Percentiles rank a stretch among this genome's conserved stretches.
phyloP scores from a whole-genome alignment of 352 stramenopile species.

The Phytophthora crassamura region DNA sequence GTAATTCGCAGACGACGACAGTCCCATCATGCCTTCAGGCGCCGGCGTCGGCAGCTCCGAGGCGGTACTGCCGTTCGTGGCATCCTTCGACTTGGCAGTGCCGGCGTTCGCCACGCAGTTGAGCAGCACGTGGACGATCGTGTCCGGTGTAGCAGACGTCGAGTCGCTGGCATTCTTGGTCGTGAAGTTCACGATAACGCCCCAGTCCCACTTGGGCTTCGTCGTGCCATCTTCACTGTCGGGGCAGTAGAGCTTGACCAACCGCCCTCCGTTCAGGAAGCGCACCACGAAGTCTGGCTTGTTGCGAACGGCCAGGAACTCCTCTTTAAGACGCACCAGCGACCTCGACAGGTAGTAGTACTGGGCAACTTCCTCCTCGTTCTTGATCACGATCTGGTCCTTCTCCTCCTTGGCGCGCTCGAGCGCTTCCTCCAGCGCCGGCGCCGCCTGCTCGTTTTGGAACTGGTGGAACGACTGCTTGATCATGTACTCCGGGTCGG shows the following conservation, averaged over 20 bases:
- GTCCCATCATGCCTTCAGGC: slow-evolving; percentile 62
- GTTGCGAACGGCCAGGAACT: slow-evolving; percentile 93
- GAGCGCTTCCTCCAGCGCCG: slow-evolving; percentile 78
- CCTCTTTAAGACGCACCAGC: slow-evolving; percentile 92
- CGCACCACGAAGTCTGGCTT: slow-evolving; percentile 92
- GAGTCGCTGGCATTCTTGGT: slow-evolving; percentile 79
- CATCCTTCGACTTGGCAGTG: slow-evolving; percentile 31
- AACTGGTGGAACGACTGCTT: slow-evolving; percentile 98
- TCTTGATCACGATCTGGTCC: slow-evolving; percentile 91
- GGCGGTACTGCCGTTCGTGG: slow-evolving; percentile 30
- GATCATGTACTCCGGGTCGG: slow-evolving; percentile 98
- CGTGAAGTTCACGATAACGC: slow-evolving; percentile 88
- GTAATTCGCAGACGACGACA: slow-evolving; percentile 49
- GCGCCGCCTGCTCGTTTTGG: slow-evolving; percentile 86
- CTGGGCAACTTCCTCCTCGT: slow-evolving; percentile 88
- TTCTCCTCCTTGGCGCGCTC: slow-evolving; percentile 84
- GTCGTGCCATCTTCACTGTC: slow-evolving; percentile 55
- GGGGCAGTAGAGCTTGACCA: slow-evolving; percentile 85
- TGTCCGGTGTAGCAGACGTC: slow-evolving; percentile 66
- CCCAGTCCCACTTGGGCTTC: slow-evolving; percentile 79
- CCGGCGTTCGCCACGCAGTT: slow-evolving; percentile 58
- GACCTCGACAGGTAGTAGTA: slow-evolving; percentile 93
- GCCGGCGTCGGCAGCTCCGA: slow-evolving; percentile 63
- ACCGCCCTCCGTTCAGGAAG: slow-evolving; percentile 94
- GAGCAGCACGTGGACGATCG: slow-evolving; percentile 81